A percentile compares a stretch with the other conserved stretches of the same genome.
These are phyloP conservation scores for Licmophora abbreviata DNA, from an alignment of 108 stramenopile genomes.

Conservation along the genomic window DNA sequence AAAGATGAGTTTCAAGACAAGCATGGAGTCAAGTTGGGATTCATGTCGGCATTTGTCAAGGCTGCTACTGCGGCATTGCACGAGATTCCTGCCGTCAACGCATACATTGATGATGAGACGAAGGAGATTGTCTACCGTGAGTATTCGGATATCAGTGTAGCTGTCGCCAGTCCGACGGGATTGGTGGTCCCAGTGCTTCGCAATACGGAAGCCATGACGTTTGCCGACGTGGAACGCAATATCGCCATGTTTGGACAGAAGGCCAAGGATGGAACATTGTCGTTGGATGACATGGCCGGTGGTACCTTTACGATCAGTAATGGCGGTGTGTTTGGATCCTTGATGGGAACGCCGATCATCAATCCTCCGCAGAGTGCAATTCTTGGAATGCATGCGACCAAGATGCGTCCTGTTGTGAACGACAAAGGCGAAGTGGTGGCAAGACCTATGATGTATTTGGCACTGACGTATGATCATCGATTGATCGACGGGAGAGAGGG, in stretches of 20 bases:
- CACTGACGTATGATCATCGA: slow-evolving; percentile 99
- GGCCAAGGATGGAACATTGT: slow-evolving; percentile 83
- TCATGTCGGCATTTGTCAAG: slow-evolving; percentile 98
- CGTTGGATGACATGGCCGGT: slow-evolving; percentile 99
- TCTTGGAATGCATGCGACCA: slow-evolving; percentile 99
- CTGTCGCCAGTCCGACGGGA: slow-evolving; percentile 93
- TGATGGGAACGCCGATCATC: slow-evolving; percentile 99
- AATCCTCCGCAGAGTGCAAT: slow-evolving; percentile 99
- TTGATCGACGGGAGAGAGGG: slow-evolving; percentile 99
- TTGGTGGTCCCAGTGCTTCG: slow-evolving; percentile 98
- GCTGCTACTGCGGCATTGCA: slow-evolving; percentile 90
- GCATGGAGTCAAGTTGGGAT: slow-evolving; percentile 97
- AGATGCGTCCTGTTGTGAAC: slow-evolving; percentile 95
- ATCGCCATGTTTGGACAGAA: slow-evolving; percentile 94
- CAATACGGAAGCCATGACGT: slow-evolving; percentile 94
- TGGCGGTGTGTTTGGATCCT: slow-evolving; percentile 98
- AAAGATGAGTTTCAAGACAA: slow-evolving; percentile 95
- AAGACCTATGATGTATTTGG: slow-evolving; percentile 99
- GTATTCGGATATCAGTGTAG: slow-evolving; percentile 96
- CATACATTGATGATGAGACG: slow-evolving; percentile 94
- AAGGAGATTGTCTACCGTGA: slow-evolving; percentile 98
- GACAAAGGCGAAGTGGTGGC: slow-evolving; percentile 94
- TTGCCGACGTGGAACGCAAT: slow-evolving; percentile 95
- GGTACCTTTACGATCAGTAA: slow-evolving; percentile 99
- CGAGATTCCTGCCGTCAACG: slow-evolving; percentile 97